Evolutionary conservation across 176 grass and related monocot species (phyloP).

Genomic region (Carex myosuroides): DNA sequence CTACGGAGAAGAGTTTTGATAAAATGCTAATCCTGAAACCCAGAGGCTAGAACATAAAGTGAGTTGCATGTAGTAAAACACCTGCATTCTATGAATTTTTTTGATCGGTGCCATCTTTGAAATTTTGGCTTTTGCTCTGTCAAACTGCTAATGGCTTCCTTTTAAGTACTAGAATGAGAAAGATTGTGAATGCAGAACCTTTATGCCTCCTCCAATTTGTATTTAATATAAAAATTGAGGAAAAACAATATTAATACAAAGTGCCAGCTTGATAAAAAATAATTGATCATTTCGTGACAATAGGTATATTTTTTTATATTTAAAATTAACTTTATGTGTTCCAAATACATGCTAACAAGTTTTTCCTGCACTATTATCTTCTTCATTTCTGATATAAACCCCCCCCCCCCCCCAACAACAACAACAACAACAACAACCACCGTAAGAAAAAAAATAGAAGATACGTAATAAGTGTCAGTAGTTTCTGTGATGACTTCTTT

Average conservation of each 20-base stretch:
- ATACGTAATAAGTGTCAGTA: not conserved
- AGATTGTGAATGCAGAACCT: not conserved
- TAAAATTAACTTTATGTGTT: not conserved
- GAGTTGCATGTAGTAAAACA: slow-evolving; percentile 17
- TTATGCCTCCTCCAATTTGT: not conserved
- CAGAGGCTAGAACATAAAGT: not conserved
- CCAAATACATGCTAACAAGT: not conserved
- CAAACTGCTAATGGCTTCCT: not conserved
- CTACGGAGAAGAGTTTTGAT: slow-evolving; percentile 17
- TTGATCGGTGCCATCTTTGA: not conserved
- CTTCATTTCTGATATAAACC: no score
- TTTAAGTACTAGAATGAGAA: not conserved
- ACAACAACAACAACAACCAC: no score
- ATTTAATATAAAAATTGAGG: not conserved
- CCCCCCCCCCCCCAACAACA: no score
- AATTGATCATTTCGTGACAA: not conserved
- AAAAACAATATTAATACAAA: no score
- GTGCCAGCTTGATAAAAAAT: not conserved
- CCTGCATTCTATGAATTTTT: not conserved
- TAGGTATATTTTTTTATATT: not conserved
- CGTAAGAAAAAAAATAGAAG: no score
- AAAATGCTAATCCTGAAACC: not conserved
- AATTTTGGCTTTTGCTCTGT: not conserved
- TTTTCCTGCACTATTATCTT: no score
- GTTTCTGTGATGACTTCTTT: not conserved